Base-by-base conservation (phyloP, 2,329 filamentous ascomycete genomes). In the Trichoderma aggressivum region DNA sequence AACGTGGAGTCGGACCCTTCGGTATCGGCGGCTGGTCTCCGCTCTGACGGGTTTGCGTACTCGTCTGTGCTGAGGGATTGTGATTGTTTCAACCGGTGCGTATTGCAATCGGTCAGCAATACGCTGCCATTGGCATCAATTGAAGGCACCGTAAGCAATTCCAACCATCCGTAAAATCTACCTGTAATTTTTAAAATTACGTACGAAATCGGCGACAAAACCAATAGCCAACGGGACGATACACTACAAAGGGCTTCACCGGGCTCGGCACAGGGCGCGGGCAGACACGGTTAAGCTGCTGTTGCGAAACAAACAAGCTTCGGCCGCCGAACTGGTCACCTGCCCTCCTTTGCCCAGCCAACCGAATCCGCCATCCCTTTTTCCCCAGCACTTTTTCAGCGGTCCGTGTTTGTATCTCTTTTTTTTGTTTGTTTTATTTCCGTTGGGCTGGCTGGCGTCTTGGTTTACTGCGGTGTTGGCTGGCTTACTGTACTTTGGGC, bases 261-360 rank as follows among this genome's bases (percentile, higher is more conserved):
- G 26, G 43, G 39, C 30, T 70, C 43, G 66, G 66, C 66, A 70
- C 53, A 62, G 47, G 58, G 66, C 39, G 66, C 66, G 66, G 66
- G 66, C 66, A 70, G 66, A 61, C 26, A 70, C 66, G 66, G 39
- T 34, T 36, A 18, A 21, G 36, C 36, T 50, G 28, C 56, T 32
- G 30, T 26, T 26, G 36, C 18, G 18, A 34, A 59, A 16, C 24
- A n/a, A 59, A 58, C 53, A 58, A 58, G 53, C 53, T 58, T 58
- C 53, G n/a, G 53, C 53, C 53, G 28, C 24, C 24, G 24, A 24
- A 39, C 59, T 43, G 59, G 59, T 61, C 59, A 61, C 59, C 59
- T 61, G 59, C 59, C 59, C 21, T 59, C 26, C 6, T 21, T 21
- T 18, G 56, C 56, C 56, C 32, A 56, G 30, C 50, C 32, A 59